Base-by-base conservation (phyloP, 805 yeast species). In the Komagataella mondaviorum region DNA sequence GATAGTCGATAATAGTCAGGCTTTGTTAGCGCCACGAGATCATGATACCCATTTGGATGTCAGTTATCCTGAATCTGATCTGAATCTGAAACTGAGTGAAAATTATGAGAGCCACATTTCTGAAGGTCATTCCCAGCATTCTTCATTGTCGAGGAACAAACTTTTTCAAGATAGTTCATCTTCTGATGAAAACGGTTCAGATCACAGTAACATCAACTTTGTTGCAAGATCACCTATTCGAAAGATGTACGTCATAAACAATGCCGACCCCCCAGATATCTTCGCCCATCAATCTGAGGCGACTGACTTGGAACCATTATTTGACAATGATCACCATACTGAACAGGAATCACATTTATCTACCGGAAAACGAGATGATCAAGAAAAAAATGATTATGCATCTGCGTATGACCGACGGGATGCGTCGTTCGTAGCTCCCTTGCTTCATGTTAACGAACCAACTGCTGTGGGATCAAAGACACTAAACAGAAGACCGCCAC, bases 371-470 rank as follows among this genome's bases (percentile, higher is more conserved):
- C 47, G 44, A 43, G 49, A 47, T 16, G 45, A 48, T 48, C 18
- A 47, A 20, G 51, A 51, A 24, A 44, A 46, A 6, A 51, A 51
- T 24, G 51, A 48, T 1, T 51, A 47, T 20, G 51, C 49, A 46
- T 45, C 52, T 23, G 51, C 52, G 24, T 49, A 72, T 55, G 76
- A 72, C 53, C 62, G 75, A 51, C 54, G 75, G 49, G 71, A 68
- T 43, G 63, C 62, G 24, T 67, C 66, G 3, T 57, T 59, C 2
- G 70, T 68, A 22, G 65, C 63, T 0, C 68, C 68, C 2, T 30
- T 30, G 39, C 14, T 30, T 30, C 39, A 30, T 14, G 39, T 30
- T 10, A 30, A 30, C 14, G 39, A 30, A 8, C 39, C 39, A 8
- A 30, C 39, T 30, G 39, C 39, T 30, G 39, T 30, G 3, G 39